Evolutionary conservation across 768 basidiomycete genomes (phyloP).

Genomic region (Cyclocybe cylindracea): DNA sequence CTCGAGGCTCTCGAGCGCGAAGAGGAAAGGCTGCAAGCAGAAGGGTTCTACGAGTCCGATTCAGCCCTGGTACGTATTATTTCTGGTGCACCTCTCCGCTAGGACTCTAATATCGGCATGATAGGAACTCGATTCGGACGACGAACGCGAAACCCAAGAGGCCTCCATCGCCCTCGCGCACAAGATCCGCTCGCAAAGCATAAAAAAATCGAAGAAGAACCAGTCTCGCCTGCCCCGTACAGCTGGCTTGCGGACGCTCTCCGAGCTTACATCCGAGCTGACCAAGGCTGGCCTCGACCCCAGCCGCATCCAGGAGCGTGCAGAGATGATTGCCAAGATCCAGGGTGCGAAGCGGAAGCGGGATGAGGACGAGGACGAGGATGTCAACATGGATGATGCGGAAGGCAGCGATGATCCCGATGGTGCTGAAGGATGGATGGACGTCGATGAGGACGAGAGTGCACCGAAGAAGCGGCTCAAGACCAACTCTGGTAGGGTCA

Average conservation of each 20-base stretch:
- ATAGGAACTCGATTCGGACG: slow-evolving; percentile 61
- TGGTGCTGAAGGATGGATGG: slow-evolving; percentile 49
- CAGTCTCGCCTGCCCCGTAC: slow-evolving; percentile 75
- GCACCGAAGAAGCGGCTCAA: slow-evolving; percentile 63
- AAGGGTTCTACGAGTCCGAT: slow-evolving; percentile 94
- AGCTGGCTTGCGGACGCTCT: slow-evolving; percentile 68
- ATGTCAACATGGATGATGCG: slow-evolving; percentile 62
- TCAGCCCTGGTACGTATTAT: slow-evolving; percentile 70
- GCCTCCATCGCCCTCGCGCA: slow-evolving; percentile 58
- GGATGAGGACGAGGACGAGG: slow-evolving; percentile 50
- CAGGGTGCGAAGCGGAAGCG: slow-evolving; percentile 73
- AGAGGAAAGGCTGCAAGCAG: slow-evolving; percentile 90
- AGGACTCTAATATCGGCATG: neutral
- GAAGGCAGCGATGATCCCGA: slow-evolving; percentile 47
- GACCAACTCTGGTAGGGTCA: slow-evolving; percentile 58
- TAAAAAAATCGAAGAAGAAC: slow-evolving; percentile 90
- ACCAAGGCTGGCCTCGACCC: slow-evolving; percentile 92
- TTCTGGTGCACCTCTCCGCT: neutral
- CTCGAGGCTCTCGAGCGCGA: slow-evolving; percentile 96
- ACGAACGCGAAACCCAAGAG: slow-evolving; percentile 77
- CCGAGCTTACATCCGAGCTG: slow-evolving; percentile 77
- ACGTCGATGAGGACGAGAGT: slow-evolving; percentile 52
- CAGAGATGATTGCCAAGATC: slow-evolving; percentile 75
- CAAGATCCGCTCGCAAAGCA: slow-evolving; percentile 71
- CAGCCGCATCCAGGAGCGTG: slow-evolving; percentile 85